Percentiles rank a stretch among this genome's conserved stretches.
Evolutionary conservation across 495 filamentous ascomycete genomes (phyloP).

Genomic region (Penicillium samsonianum): DNA sequence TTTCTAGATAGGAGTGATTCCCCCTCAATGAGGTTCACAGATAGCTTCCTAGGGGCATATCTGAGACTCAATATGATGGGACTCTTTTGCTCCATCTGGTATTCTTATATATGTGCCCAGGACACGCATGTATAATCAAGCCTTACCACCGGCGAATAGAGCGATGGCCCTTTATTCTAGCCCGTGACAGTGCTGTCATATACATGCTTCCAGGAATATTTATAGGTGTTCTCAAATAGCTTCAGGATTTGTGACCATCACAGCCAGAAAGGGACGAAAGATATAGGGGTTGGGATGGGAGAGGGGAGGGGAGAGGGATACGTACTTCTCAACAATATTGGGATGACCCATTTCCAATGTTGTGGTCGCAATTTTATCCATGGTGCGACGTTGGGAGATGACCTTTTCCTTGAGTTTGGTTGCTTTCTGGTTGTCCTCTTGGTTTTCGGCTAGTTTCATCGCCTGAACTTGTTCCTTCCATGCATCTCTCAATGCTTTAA

Average conservation of each 20-base stretch:
- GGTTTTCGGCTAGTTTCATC: constrained; percentile 58
- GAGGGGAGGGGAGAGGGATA: constrained; percentile 22
- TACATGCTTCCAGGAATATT: constrained; percentile 28
- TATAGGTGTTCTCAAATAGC: constrained; percentile 41
- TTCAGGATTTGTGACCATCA: constrained; percentile 37
- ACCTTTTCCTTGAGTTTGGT: constrained; percentile 48
- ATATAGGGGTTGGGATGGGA: constrained; percentile 13
- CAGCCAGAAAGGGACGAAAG: constrained; percentile 20
- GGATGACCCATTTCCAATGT: constrained; percentile 63
- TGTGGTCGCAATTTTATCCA: constrained; percentile 60
- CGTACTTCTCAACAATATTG: constrained; percentile 66
- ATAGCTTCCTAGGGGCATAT: constrained; percentile 8
- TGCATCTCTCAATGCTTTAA: constrained; percentile 60
- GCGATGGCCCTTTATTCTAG: constrained; percentile 30
- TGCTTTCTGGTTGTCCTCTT: constrained; percentile 46
- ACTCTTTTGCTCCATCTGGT: neutral
- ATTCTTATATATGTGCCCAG: constrained; percentile 3
- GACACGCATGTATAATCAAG: constrained; percentile 2
- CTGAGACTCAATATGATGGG: constrained; percentile 4
- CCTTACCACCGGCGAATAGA: constrained; percentile 1
- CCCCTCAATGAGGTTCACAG: neutral
- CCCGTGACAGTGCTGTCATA: constrained; percentile 30
- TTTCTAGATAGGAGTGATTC: constrained; percentile 9
- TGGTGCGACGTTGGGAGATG: constrained; percentile 56
- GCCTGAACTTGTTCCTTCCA: constrained; percentile 62